Conservation (phyloP, 805 yeast species). For the Metschnikowia lochheadii region DNA sequence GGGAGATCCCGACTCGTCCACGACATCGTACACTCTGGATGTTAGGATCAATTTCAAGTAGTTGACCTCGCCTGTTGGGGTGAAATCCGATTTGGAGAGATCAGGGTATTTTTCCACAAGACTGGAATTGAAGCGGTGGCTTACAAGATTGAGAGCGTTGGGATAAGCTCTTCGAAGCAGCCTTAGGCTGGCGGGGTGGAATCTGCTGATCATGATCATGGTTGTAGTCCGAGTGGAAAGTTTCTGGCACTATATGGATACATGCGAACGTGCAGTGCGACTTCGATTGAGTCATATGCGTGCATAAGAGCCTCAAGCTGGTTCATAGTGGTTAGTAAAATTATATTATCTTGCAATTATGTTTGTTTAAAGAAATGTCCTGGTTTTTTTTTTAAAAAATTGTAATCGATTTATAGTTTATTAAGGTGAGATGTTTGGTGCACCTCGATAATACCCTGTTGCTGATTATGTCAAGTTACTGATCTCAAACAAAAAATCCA, state of each 20-base stretch:
- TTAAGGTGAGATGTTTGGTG: neutral
- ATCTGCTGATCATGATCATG: slow-evolving; percentile 1
- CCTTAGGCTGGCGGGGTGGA: slow-evolving; percentile 3
- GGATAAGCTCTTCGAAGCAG: neutral
- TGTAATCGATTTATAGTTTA: neutral
- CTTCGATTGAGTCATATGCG: neutral
- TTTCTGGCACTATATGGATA: neutral
- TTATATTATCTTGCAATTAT: too few species aligned
- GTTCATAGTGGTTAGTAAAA: neutral
- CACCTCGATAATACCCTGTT: too few species aligned
- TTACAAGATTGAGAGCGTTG: neutral
- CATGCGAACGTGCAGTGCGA: neutral
- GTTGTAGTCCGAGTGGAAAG: neutral
- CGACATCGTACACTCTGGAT: slow-evolving; percentile 91
- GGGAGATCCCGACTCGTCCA: slow-evolving; percentile 76
- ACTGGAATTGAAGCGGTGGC: slow-evolving; percentile 3
- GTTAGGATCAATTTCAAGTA: slow-evolving; percentile 86
- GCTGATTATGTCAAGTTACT: slow-evolving; percentile 24
- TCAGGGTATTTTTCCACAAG: slow-evolving; percentile 40
- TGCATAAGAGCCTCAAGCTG: neutral
- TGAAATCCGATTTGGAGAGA: slow-evolving; percentile 47
- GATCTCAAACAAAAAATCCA: slow-evolving; percentile 58
- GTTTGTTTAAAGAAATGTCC: too few species aligned
- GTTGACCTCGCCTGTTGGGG: slow-evolving; percentile 72
- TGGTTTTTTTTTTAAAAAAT: too few species aligned